Evolutionary conservation across 1,284 basidiomycete species (phyloP).

Genomic region (Marasmius sp.): DNA sequence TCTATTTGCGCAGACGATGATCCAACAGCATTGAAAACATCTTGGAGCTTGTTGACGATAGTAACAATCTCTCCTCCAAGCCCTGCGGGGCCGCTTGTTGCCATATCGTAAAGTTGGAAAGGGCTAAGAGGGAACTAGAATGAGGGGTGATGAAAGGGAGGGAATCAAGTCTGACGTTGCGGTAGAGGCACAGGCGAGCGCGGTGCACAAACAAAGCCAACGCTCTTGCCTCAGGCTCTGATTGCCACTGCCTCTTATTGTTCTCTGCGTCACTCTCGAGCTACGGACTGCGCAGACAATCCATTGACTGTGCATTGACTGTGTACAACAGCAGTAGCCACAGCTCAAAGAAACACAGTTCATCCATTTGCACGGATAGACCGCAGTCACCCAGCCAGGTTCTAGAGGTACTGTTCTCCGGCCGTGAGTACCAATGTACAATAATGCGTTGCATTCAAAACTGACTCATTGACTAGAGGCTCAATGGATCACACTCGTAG

Average conservation of each 20-base stretch:
- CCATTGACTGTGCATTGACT: no score
- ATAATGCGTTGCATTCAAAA: no score
- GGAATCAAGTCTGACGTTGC: not conserved
- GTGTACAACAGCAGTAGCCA: no score
- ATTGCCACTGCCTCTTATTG: not conserved
- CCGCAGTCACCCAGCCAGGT: no score
- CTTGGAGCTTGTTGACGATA: conserved; percentile 82
- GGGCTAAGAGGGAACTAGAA: conserved; percentile 16
- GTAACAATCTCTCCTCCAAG: conserved; percentile 77
- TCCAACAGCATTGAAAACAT: conserved; percentile 83
- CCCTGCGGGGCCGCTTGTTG: conserved; percentile 50
- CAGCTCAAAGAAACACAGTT: no score
- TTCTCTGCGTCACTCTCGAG: not conserved
- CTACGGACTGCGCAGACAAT: no score
- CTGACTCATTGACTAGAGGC: no score
- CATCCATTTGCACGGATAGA: no score
- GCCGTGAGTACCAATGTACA: no score
- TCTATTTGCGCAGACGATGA: conserved; percentile 75
- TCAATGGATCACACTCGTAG: no score
- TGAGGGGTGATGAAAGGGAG: conserved; percentile 13
- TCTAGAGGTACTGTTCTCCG: no score
- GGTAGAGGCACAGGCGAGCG: not conserved
- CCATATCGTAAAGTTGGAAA: conserved; percentile 41
- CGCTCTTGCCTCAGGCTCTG: not conserved
- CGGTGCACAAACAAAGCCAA: conserved; percentile 1